phyloP scores from a whole-genome alignment of 148 eudicot species.

The Chenopodium suecicum region DNA sequence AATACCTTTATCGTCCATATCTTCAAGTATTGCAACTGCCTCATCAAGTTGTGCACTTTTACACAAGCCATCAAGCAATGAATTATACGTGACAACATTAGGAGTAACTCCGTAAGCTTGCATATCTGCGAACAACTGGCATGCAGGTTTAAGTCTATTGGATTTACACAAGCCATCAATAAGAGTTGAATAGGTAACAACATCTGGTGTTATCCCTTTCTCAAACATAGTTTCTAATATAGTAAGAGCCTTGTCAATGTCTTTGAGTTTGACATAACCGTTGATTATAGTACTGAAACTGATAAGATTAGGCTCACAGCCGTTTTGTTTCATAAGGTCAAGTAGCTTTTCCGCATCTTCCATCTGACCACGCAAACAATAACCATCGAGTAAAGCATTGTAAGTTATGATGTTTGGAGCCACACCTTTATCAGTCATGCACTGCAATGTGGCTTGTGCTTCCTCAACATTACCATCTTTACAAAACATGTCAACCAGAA shows the following conservation, averaged over 20 bases:
- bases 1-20: conserved; percentile 14
- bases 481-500: conserved; percentile 7
- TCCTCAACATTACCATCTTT: conserved; percentile 15
- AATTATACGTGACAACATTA: not conserved
- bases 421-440: conserved; percentile 1
- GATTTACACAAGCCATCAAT: conserved; percentile 21
- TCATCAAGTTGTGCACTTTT: conserved; percentile 16
- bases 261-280: not conserved
- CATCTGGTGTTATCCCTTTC: conserved; percentile 5
- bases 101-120: conserved; percentile 2
- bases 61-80: conserved; percentile 2
- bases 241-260: not conserved
- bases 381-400: not conserved
- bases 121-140: conserved; percentile 8
- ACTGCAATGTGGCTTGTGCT: not conserved
- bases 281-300: not conserved
- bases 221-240: not conserved
- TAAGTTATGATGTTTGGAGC: conserved; percentile 3
- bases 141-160: not conserved
- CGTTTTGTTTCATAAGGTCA: conserved; percentile 7
- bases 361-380: conserved; percentile 12
- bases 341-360: conserved; percentile 2
- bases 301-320: not conserved
- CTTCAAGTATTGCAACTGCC: conserved; percentile 4
- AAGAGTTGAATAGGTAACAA: conserved; percentile 8